Evolutionary conservation across 78 protist species (phyloP).

Genomic region (Creolimax fragrantissima): DNA sequence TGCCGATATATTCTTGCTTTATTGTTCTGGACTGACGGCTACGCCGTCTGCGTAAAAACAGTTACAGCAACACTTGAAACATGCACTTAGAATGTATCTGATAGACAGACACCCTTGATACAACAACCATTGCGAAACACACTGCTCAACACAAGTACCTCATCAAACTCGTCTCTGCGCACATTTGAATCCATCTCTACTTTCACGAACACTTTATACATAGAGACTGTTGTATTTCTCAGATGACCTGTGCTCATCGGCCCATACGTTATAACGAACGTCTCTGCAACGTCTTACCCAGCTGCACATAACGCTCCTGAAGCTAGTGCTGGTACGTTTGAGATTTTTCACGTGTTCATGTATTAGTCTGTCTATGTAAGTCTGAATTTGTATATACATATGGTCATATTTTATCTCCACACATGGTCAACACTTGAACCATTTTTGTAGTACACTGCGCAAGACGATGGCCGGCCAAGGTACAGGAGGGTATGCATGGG

Average conservation of each 20-base stretch:
- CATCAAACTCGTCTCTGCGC: neutral
- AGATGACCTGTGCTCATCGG: neutral
- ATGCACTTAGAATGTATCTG: no score
- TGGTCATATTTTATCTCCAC: neutral
- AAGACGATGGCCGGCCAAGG: neutral
- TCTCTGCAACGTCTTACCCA: neutral
- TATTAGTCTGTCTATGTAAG: neutral
- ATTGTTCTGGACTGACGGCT: no score
- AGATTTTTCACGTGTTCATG: neutral
- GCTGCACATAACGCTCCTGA: neutral
- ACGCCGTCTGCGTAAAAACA: no score
- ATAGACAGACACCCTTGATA: no score
- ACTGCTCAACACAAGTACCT: no score
- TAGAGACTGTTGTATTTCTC: neutral
- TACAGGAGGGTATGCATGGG: neutral
- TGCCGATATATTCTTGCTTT: no score
- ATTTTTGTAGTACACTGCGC: neutral
- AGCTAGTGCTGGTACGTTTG: neutral
- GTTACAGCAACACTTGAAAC: no score
- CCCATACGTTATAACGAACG: neutral
- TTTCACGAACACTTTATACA: neutral
- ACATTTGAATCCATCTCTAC: neutral
- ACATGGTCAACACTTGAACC: neutral
- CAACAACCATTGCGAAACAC: no score
- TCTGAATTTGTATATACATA: neutral